phyloP scores from a whole-genome alignment of 495 filamentous ascomycete genomes.

The Podospora anserina region DNA sequence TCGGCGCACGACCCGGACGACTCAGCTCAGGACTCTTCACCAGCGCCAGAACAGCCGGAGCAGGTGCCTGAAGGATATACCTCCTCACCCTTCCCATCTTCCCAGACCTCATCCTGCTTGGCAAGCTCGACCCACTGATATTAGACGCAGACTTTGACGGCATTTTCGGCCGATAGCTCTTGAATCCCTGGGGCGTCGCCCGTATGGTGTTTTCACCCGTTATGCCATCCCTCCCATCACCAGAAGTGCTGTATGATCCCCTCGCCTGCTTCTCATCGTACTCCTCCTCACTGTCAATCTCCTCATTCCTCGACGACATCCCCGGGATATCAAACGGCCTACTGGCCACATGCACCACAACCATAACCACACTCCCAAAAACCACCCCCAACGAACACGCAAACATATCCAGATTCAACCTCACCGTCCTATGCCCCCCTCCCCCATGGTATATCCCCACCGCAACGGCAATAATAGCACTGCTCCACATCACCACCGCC shows the following conservation, averaged over 20 bases:
- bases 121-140: conserved; percentile 4
- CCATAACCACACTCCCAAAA: conserved; percentile 3
- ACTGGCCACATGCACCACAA: conserved; percentile 3
- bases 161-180: conserved; percentile 7
- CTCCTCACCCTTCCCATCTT: conserved; percentile 1
- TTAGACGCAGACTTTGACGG: conserved; percentile 3
- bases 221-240: not conserved
- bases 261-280: not conserved
- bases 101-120: not conserved
- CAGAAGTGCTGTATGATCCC: not conserved
- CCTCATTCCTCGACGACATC: conserved; percentile 6
- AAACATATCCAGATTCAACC: conserved; percentile 18
- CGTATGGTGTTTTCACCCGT: not conserved
- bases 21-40: not conserved
- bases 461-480: conserved; percentile 12
- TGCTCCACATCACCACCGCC: conserved; percentile 8
- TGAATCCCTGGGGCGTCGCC: not conserved
- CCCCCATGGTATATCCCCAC: conserved; percentile 16
- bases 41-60: not conserved
- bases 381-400: conserved; percentile 16
- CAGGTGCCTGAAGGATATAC: conserved; percentile 9
- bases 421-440: conserved; percentile 3
- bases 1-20: not conserved
- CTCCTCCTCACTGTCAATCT: not conserved
- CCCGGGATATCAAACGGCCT: conserved; percentile 20